Evolutionary conservation across 116 monocot species (phyloP), one percentile per base, ranked within the genome.

Genomic region (Thalassia testudinum): DNA sequence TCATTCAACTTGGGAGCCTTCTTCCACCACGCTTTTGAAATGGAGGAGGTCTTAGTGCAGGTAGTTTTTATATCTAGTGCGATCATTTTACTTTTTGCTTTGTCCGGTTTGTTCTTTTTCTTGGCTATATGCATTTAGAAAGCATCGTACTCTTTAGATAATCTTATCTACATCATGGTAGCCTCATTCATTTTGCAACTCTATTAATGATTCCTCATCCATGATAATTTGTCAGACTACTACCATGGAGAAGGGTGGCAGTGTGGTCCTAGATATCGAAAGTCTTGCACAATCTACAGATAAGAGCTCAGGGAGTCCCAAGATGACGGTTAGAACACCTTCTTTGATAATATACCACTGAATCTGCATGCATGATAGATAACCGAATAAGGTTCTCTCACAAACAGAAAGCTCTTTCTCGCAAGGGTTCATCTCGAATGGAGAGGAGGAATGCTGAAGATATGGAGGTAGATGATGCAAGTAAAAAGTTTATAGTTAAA

Each of bases 401-500:
- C 15, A 13, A 45, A n/a, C 67, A 95, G 95, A 84, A 84, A 66
- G 78, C 75, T 27, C 78, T 87, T 20, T 81, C 81, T 54, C 84
- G 95, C 24, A 95, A 87, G 53, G 73, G 88, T 17, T 85, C 88
- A 40, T 74, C 62, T 43, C 68, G 76, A 21, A 67, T 74, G 74
- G 92, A 92, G 14, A 79, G 68, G 57, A 62, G 77, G 37, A 58
- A 49, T 26, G 59, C 58, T 23, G 95, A 95, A 22, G 81, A 87
- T 42, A 69, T 78, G 56, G 84, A 84, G 57, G n/a, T 42, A 20
- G 87, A 85, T 47, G 88, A 85, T 58, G 52, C 70, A 50, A 47
- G 69, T 12, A 87, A 88, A 67, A 87, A 77, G 62, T 57, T 95
- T 23, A 25, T 78, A 3, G 62, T 81, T 64, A 95, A 95, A 81